Conservation (phyloP, 495 filamentous ascomycete species). For the Penicillium samsonianum region DNA sequence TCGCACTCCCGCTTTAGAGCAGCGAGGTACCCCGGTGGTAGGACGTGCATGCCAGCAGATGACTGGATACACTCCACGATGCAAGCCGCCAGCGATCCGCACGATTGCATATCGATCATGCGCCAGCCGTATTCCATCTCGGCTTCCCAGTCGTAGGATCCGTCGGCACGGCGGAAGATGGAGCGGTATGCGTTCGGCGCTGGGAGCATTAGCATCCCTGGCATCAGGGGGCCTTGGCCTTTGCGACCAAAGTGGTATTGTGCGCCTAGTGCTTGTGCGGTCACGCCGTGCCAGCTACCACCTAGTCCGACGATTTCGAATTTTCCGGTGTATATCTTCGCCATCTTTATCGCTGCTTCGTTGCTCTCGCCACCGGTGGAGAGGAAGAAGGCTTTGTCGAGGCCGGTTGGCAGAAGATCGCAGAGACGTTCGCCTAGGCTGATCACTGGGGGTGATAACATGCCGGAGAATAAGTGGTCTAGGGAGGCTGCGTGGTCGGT, state of each 20-base stretch:
- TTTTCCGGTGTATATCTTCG: slow-evolving; percentile 54
- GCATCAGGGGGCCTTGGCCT: slow-evolving; percentile 33
- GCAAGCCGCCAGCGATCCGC: slow-evolving; percentile 55
- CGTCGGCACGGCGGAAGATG: slow-evolving; percentile 48
- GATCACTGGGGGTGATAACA: slow-evolving; percentile 52
- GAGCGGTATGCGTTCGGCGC: slow-evolving; percentile 57
- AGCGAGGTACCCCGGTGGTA: slow-evolving; percentile 46
- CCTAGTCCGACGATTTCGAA: slow-evolving; percentile 53
- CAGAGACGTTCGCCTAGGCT: slow-evolving; percentile 41
- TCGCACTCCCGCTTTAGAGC: slow-evolving; percentile 50
- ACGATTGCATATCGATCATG: slow-evolving; percentile 52
- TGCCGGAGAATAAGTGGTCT: slow-evolving; percentile 52
- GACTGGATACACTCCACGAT: slow-evolving; percentile 56
- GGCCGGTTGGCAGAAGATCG: slow-evolving; percentile 38
- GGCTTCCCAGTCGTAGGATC: slow-evolving; percentile 57
- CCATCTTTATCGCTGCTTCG: slow-evolving; percentile 52
- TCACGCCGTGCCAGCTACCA: slow-evolving; percentile 52
- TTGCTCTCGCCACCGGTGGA: slow-evolving; percentile 51
- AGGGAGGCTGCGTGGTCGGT: slow-evolving; percentile 40
- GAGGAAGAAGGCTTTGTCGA: slow-evolving; percentile 53
- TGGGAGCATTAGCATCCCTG: slow-evolving; percentile 49
- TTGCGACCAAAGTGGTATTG: slow-evolving; percentile 47
- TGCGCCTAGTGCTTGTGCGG: slow-evolving; percentile 35
- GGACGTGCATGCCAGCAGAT: slow-evolving; percentile 51
- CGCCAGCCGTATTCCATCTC: slow-evolving; percentile 57